Evolutionary conservation across 2,329 filamentous ascomycete genomes (phyloP).

Genomic region (Colletotrichum lentis): DNA sequence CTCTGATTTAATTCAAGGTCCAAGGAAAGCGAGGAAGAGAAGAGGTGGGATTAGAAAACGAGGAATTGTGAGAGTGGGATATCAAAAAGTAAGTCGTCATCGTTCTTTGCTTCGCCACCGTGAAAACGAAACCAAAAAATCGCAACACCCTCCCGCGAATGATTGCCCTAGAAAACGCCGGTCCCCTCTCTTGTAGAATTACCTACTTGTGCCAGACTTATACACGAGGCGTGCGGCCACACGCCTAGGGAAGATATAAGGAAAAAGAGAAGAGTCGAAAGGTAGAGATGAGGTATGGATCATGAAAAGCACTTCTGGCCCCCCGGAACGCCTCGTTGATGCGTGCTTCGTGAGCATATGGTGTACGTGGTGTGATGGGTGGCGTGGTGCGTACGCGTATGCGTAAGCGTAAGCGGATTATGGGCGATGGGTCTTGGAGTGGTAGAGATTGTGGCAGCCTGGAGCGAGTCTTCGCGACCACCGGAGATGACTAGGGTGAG

Average conservation of each 20-base stretch:
- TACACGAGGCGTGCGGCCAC: constrained; percentile 16
- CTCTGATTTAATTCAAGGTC: constrained; percentile 1
- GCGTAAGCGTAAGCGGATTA: background rate
- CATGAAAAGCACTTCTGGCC: constrained; percentile 16
- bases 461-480: constrained; percentile 17
- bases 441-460: constrained; percentile 17
- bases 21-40: background rate
- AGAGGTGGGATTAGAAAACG: background rate
- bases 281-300: constrained; percentile 17
- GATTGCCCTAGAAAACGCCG: constrained; percentile 21
- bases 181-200: background rate
- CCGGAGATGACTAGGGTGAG: constrained; percentile 25
- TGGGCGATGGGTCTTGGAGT: background rate
- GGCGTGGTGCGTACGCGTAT: constrained; percentile 1
- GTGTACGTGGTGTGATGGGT: constrained; percentile 16
- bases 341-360: constrained; percentile 32
- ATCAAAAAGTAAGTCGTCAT: constrained; percentile 37
- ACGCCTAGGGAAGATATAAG: background rate
- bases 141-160: background rate
- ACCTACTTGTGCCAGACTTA: constrained; percentile 11
- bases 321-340: constrained; percentile 35
- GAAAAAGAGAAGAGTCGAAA: constrained; percentile 1
- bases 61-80: constrained; percentile 22
- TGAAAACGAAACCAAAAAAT: constrained; percentile 8
- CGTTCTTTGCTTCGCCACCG: constrained; percentile 35